Evolutionary conservation across 1,139 yeast species (phyloP), one percentile per base, ranked within the genome.

Genomic region (Diutina scorzettiae): DNA sequence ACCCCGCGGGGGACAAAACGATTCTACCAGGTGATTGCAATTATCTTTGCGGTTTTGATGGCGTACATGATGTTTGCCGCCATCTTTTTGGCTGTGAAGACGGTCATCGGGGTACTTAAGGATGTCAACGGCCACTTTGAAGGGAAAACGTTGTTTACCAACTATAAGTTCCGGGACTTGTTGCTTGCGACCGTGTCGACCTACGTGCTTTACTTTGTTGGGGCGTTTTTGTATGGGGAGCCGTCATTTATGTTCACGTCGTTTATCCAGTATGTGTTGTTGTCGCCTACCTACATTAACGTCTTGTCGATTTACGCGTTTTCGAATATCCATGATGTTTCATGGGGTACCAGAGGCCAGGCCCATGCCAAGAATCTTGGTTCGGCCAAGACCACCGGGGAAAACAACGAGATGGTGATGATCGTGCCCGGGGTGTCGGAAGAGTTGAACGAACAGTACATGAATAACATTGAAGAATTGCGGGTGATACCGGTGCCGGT

Each of bases 261-360:
- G 42, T 79, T 82, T 55, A 51, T 70, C 18, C 94, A 83, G 58
- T 83, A 83, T 54, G 62, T 83, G 44, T 62, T 83, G 46, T 61
- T 83, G 45, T 76, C 85, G 39, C 94, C 94, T 1, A 72, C 84
- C 1, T 83, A 83, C 59, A 75, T 81, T 57, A 83, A 83, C 54
- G 82, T 83, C 42, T 67, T 83, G 53, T 83, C 82, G 54, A 86
- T 83, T 46, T 83, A 83, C 57, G 85, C 93, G 5, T 83, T 83
- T 59, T 82, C 93, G 66, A 83, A 83, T 56, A 81, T 82, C 51
- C 89, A 83, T 58, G 94, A 83, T 60, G 80, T 83, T 42, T 79
- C 91, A 0, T 83, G 94, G 94, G 94, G 94, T 55, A 83, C 91
- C 21, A 81, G 83, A 58, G 89, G 86, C 23, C 83, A 72, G 43